A percentile compares a stretch with the other conserved stretches of the same genome.
phyloP scores from a whole-genome alignment of 1,284 basidiomycete species.

The Ceratobasidium sp. region DNA sequence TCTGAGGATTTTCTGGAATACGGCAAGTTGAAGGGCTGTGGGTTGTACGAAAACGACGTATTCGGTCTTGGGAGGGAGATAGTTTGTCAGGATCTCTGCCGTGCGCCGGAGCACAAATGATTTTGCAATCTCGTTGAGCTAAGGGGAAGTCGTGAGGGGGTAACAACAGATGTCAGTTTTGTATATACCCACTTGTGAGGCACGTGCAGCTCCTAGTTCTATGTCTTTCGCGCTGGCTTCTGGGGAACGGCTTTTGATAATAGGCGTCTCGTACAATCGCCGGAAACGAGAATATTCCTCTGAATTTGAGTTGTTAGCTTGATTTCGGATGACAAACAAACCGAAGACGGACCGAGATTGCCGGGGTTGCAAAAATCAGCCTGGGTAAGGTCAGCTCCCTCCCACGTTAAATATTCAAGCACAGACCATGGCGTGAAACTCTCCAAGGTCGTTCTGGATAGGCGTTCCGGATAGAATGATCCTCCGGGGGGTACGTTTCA shows the following conservation, averaged over 20 bases:
- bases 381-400: conserved; percentile 51
- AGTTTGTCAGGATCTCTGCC: conserved; percentile 81
- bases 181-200: conserved; percentile 67
- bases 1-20: conserved; percentile 81
- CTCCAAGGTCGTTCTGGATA: conserved; percentile 94
- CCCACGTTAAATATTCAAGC: conserved; percentile 17
- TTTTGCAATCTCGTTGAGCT: conserved; percentile 82
- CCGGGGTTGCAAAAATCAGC: conserved; percentile 95
- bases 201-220: conserved; percentile 78
- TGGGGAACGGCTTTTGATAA: conserved; percentile 86
- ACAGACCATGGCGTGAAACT: conserved; percentile 94
- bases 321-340: neutral
- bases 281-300: conserved; percentile 80
- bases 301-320: conserved; percentile 51
- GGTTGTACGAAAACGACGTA: conserved; percentile 93
- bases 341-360: conserved; percentile 69
- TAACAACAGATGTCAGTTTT: neutral
- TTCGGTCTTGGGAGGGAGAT: conserved; percentile 94
- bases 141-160: conserved; percentile 37
- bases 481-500: conserved; percentile 73
- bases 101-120: conserved; percentile 93
- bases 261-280: conserved; percentile 88
- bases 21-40: conserved; percentile 79
- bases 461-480: conserved; percentile 97
- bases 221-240: conserved; percentile 76